A percentile compares a stretch with the other conserved stretches of the same genome.
Evolutionary conservation across 2,329 filamentous ascomycete species (phyloP).

Genomic region (Drechmeria coniospora): DNA sequence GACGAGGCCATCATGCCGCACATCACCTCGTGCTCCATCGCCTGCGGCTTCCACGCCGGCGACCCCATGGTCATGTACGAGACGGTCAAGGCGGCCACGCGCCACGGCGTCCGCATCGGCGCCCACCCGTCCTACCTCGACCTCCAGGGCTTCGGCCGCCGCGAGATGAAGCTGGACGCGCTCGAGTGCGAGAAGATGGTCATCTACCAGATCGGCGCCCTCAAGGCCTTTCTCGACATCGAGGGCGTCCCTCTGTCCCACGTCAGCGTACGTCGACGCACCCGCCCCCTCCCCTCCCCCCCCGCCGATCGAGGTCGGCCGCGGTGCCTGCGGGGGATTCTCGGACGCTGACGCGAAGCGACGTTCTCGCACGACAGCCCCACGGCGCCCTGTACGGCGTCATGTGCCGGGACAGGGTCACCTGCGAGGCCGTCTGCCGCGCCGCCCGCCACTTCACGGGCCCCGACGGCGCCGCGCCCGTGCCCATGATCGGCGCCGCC

Average conservation of each 20-base stretch:
- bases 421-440: constrained; percentile 13
- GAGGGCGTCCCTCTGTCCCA: constrained; percentile 42
- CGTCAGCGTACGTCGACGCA: constrained; percentile 42
- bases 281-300: constrained; percentile 30
- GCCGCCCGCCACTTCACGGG: constrained; percentile 12
- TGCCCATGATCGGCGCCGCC: constrained; percentile 2
- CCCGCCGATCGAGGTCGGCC: constrained; percentile 10
- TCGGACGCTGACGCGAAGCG: neutral
- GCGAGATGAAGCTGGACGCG: constrained; percentile 42
- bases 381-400: constrained; percentile 3
- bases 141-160: constrained; percentile 47
- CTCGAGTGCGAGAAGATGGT: constrained; percentile 41
- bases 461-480: constrained; percentile 14
- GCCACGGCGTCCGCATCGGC: constrained; percentile 38
- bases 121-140: constrained; percentile 53
- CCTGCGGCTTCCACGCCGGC: constrained; percentile 43
- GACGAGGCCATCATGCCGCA: constrained; percentile 45
- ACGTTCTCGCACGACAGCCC: constrained; percentile 2
- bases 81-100: constrained; percentile 42
- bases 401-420: constrained; percentile 7
- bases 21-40: constrained; percentile 47
- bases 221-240: constrained; percentile 41
- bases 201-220: constrained; percentile 47
- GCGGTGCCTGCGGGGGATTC: too few species aligned
- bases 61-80: constrained; percentile 50